Percentiles rank a stretch among this genome's conserved stretches.
Conservation (phyloP, 2,329 filamentous ascomycete genomes). For the Talaromyces islandicus region DNA sequence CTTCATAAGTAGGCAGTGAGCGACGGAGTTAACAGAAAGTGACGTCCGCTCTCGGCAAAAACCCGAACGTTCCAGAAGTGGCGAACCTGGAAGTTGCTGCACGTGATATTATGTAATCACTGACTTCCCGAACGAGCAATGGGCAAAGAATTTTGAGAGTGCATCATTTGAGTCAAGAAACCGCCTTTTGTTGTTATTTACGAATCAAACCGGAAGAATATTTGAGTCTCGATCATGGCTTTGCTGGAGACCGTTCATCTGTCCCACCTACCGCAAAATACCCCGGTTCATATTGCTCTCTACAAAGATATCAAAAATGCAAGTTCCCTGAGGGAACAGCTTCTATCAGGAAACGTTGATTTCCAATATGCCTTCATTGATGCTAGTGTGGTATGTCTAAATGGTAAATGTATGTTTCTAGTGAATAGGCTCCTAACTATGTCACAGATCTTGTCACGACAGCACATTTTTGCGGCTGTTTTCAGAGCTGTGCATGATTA, state of each 20-base stretch:
- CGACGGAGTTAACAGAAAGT: conserved; percentile 10
- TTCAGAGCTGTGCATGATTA: conserved; percentile 70
- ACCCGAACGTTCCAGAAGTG: conserved; percentile 34
- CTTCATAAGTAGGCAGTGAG: conserved; percentile 1
- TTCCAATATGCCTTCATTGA: conserved; percentile 96
- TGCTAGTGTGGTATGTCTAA: conserved; percentile 61
- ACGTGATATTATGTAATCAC: conserved; percentile 5
- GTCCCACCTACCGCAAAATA: conserved; percentile 64
- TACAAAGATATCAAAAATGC: conserved; percentile 75
- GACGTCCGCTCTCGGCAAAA: conserved; percentile 16
- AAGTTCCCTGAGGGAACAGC: conserved; percentile 69
- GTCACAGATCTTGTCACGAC: conserved; percentile 60
- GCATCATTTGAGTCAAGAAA: not conserved
- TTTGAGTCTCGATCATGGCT: conserved; percentile 15
- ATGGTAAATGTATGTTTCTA: not conserved
- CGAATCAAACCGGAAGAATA: not conserved
- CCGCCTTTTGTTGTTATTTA: not conserved
- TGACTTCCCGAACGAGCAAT: not conserved
- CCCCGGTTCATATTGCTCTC: conserved; percentile 66
- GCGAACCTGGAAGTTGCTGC: conserved; percentile 4
- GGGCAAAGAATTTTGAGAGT: not conserved
- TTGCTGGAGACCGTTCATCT: conserved; percentile 62
- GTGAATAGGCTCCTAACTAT: conserved; percentile 5
- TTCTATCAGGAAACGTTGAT: conserved; percentile 73
- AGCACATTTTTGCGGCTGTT: conserved; percentile 67